Conservation (phyloP, 805 yeast species). For the Ogataea glucozyma region DNA sequence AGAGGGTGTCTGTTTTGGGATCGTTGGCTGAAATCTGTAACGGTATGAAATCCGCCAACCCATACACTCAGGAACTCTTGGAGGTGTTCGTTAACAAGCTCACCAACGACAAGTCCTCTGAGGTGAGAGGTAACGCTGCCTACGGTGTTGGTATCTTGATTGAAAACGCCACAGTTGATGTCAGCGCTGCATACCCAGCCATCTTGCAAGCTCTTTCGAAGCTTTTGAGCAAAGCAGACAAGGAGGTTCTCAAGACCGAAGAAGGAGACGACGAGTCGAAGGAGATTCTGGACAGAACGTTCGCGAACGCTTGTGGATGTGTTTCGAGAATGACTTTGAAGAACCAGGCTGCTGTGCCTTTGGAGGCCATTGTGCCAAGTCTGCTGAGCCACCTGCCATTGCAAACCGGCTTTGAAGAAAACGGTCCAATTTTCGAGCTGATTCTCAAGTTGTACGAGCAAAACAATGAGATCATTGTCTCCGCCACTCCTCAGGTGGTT, state of each 20-base stretch:
- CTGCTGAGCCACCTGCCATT: conserved; percentile 81
- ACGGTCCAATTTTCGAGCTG: conserved; percentile 82
- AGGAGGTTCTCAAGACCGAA: conserved; percentile 58
- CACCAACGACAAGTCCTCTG: conserved; percentile 73
- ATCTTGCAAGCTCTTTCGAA: conserved; percentile 69
- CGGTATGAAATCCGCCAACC: conserved; percentile 67
- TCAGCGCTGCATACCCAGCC: conserved; percentile 62
- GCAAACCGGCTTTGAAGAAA: conserved; percentile 87
- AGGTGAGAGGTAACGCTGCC: conserved; percentile 93
- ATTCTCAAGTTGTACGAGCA: conserved; percentile 70
- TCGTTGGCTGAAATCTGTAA: conserved; percentile 86
- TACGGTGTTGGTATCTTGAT: conserved; percentile 88
- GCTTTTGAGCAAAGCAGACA: conserved; percentile 76
- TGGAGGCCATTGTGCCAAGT: conserved; percentile 72
- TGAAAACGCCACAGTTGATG: conserved; percentile 52
- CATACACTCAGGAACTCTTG: conserved; percentile 68
- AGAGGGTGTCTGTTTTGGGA: conserved; percentile 84
- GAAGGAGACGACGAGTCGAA: conserved; percentile 74
- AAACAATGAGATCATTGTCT: conserved; percentile 54
- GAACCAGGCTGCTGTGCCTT: conserved; percentile 70
- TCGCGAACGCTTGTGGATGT: conserved; percentile 96
- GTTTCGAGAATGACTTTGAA: conserved; percentile 87
- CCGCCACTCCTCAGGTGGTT: conserved; percentile 62
- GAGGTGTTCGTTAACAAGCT: conserved; percentile 69
- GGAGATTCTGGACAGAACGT: conserved; percentile 78